Evolutionary conservation across 352 stramenopile genomes (phyloP), one percentile per base, ranked within the genome.

Genomic region (Peronospora farinosa): DNA sequence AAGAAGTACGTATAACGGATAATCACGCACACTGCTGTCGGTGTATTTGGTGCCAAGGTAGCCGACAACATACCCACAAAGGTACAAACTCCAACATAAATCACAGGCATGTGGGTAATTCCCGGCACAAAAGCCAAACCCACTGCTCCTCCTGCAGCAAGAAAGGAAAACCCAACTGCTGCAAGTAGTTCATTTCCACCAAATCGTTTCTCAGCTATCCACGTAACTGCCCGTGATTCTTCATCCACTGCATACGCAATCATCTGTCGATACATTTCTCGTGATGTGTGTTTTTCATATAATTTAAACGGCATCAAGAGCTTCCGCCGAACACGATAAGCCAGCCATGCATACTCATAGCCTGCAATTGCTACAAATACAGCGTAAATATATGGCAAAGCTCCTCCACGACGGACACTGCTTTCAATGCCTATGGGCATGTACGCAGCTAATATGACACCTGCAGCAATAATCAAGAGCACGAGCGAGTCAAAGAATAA

Each of bases 211-310:
- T 84, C 72, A 0, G 75, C 70, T 0, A 79, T 19, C 5, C 68
- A 57, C 35, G 75, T 84, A 51, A 83, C 44, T 1, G 72, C 75
- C 11, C 68, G 72, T 10, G 75, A 83, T 28, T 73, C 51, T 11
- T 81, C 51, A 13, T 86, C 68, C 21, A 83, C 72, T 16, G 70
- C 75, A 50, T 84, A 86, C 19, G 59, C 67, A 54, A 86, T 86
- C 52, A 86, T 86, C 63, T 83, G 75, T 25, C 51, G 55, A 55
- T 86, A 86, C 43, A 86, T 69, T 19, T 86, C 75, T 9, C 71
- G 60, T 15, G 68, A 83, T 21, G 75, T 86, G 53, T 83, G 72
- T 31, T 84, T 86, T 51, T 84, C 65, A 45, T 84, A 61, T 42
- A 86, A 56, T 58, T 84, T 81, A 52, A 86, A 79, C 0, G 75